A percentile compares a stretch with the other conserved stretches of the same genome.
Evolutionary conservation across 2,329 filamentous ascomycete genomes (phyloP).

Genomic region (Neonectria sp.): DNA sequence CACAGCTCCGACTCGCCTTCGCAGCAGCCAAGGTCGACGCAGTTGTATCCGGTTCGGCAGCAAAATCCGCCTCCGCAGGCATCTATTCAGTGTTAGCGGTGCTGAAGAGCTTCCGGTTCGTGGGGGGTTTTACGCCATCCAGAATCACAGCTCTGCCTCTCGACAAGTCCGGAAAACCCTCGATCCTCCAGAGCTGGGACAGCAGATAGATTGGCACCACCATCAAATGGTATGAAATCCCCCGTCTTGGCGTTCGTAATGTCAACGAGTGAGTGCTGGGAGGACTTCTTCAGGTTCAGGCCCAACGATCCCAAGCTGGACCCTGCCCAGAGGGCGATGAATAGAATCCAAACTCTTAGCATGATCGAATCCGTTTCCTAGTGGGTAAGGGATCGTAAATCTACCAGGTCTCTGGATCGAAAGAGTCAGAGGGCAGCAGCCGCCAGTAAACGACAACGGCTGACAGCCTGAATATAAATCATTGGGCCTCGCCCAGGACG

Average conservation of each 20-base stretch:
- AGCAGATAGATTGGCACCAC: background rate
- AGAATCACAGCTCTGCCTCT: background rate
- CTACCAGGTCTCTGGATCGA: background rate
- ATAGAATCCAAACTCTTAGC: background rate
- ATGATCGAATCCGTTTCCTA: background rate
- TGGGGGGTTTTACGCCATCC: slow-evolving; percentile 4
- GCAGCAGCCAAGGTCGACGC: slow-evolving; percentile 8
- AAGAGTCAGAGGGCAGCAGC: background rate
- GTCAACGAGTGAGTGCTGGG: background rate
- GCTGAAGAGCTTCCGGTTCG: background rate
- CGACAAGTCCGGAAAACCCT: background rate
- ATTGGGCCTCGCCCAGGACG: background rate
- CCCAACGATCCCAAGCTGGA: background rate
- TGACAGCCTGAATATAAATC: slow-evolving; percentile 6
- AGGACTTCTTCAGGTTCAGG: slow-evolving; percentile 2
- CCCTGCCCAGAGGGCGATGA: background rate
- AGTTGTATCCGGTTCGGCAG: slow-evolving; percentile 4
- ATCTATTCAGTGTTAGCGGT: background rate
- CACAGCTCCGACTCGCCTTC: background rate
- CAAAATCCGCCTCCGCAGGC: slow-evolving; percentile 1
- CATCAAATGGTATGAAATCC: background rate
- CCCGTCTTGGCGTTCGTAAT: background rate
- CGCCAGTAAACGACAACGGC: background rate
- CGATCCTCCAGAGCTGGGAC: background rate
- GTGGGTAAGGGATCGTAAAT: background rate